Evolutionary conservation across 2,329 filamentous ascomycete species (phyloP).

Genomic region (Chaetothyriales sp.): DNA sequence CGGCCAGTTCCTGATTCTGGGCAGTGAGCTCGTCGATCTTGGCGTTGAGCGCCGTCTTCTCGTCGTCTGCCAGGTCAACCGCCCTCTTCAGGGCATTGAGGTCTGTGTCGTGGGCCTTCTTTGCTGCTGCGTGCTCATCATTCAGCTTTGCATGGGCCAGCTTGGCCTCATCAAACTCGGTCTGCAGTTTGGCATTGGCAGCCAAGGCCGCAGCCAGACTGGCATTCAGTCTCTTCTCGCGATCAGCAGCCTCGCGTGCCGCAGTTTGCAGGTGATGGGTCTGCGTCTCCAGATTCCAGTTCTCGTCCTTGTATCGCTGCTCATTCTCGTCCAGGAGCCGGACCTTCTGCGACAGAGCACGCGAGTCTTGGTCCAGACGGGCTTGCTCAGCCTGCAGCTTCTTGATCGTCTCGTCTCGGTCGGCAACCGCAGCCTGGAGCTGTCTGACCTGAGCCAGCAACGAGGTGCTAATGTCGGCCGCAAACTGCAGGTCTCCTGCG

Average conservation of each 20-base stretch:
- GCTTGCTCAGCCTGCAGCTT: slow-evolving; percentile 59
- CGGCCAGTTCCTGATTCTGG: slow-evolving; percentile 84
- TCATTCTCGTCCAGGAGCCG: slow-evolving; percentile 82
- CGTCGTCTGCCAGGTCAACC: slow-evolving; percentile 60
- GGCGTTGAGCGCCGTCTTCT: slow-evolving; percentile 61
- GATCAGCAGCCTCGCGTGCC: slow-evolving; percentile 61
- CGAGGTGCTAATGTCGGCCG: slow-evolving; percentile 93
- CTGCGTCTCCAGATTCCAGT: slow-evolving; percentile 91
- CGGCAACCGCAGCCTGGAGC: slow-evolving; percentile 66
- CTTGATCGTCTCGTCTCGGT: slow-evolving; percentile 77
- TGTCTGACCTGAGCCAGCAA: slow-evolving; percentile 87
- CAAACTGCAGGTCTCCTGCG: slow-evolving; percentile 92
- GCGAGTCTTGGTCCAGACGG: slow-evolving; percentile 65
- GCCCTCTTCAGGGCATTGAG: slow-evolving; percentile 69
- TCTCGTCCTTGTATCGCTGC: slow-evolving; percentile 92
- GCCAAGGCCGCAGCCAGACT: slow-evolving; percentile 52
- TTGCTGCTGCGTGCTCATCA: slow-evolving; percentile 61
- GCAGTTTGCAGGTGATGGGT: slow-evolving; percentile 66
- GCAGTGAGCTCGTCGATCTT: slow-evolving; percentile 75
- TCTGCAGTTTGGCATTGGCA: slow-evolving; percentile 64
- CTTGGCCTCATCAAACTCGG: slow-evolving; percentile 82
- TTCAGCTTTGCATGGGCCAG: slow-evolving; percentile 59
- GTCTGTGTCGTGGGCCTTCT: slow-evolving; percentile 81
- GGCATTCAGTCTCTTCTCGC: slow-evolving; percentile 67
- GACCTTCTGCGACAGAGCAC: slow-evolving; percentile 64